Percentiles rank a stretch among this genome's conserved stretches.
Conservation (phyloP, 2,329 filamentous ascomycete genomes). For the Pleurostoma richardsiae region DNA sequence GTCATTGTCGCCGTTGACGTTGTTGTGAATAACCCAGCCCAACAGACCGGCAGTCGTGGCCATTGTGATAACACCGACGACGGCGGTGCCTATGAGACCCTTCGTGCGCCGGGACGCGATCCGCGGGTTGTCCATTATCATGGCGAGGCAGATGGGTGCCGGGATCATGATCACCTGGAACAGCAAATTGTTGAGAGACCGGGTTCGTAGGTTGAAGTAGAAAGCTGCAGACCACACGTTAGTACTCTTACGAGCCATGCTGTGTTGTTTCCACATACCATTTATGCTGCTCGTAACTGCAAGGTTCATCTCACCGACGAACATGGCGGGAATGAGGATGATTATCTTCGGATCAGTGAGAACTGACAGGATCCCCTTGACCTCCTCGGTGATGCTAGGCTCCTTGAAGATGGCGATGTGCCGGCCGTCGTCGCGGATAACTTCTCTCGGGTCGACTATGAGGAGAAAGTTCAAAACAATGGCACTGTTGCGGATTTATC, state of each 20-base stretch:
- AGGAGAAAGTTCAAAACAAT: conserved; percentile 1
- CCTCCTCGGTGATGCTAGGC: background rate
- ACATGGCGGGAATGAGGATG: conserved; percentile 4
- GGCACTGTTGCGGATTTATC: background rate
- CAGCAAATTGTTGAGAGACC: conserved; percentile 2
- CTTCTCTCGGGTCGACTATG: conserved; percentile 1
- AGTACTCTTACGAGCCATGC: background rate
- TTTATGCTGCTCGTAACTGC: conserved; percentile 3
- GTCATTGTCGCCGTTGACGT: background rate
- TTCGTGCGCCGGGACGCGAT: background rate
- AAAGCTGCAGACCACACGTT: background rate
- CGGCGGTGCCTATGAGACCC: conserved; percentile 1
- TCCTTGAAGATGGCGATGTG: conserved; percentile 6
- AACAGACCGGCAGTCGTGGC: conserved; percentile 1
- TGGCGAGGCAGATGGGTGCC: background rate
- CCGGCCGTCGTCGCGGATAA: conserved; percentile 4
- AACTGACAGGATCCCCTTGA: background rate
- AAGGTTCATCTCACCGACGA: conserved; percentile 3
- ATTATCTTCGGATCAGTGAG: conserved; percentile 1
- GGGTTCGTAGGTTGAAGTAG: conserved; percentile 5
- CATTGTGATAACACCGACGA: background rate
- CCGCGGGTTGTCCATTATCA: conserved; percentile 1
- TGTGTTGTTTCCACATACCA: background rate
- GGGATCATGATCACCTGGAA: conserved; percentile 5
- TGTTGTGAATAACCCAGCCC: background rate